Base-by-base conservation (phyloP, 352 stramenopile genomes). In the Elongisporangium undulatum region DNA sequence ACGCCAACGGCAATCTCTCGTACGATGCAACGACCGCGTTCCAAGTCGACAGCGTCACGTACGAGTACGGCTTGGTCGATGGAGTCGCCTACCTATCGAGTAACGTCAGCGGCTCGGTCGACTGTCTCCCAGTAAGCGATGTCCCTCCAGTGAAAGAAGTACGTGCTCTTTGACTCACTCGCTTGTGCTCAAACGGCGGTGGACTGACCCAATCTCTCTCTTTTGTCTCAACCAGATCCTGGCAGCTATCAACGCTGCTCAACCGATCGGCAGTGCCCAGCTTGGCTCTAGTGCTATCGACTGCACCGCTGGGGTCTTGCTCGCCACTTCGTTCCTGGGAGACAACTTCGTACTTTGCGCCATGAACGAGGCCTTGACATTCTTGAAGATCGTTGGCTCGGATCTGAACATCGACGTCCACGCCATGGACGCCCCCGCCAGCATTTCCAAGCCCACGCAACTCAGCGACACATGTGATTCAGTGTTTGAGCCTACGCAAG, bases 21-120 rank as follows among this genome's bases (percentile, higher is more conserved):
- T 85, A 75, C 51, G 57, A 79, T 51, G 69, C 62, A 16, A 71
- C 71, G 52, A 53, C 65, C 17, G 57, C 67, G n/a, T 67, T 75
- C 20, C 59, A 34, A 10, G 53, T 75, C 61, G 63, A 55, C 34
- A 59, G 51, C n/a, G 69, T 59, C 16, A 54, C 57, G 12, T 65
- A 65, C n/a, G 63, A 63, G 51, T 79, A 79, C 45, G 54, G 52
- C 23, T 41, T 82, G 16, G 52, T 82, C 4, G 55, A 77, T 56
- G 64, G 71, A 3, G 39, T 76, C 39, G 65, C 70, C 4, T 82
- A 77, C 59, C 64, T 58, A 22, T 19, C 19, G 34, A 48, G 51
- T 23, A 38, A 58, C 10, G 48, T 66, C 45, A 53, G 41, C 6
- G 34, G 61, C 15, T 55, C 59, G 12, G 39, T 19, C 20, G 51